Percentiles rank a stretch among this genome's conserved stretches.
These are phyloP conservation scores for Pseudogymnoascus verrucosus DNA, from an alignment of 2,329 filamentous ascomycete species.

Conservation along the genomic window DNA sequence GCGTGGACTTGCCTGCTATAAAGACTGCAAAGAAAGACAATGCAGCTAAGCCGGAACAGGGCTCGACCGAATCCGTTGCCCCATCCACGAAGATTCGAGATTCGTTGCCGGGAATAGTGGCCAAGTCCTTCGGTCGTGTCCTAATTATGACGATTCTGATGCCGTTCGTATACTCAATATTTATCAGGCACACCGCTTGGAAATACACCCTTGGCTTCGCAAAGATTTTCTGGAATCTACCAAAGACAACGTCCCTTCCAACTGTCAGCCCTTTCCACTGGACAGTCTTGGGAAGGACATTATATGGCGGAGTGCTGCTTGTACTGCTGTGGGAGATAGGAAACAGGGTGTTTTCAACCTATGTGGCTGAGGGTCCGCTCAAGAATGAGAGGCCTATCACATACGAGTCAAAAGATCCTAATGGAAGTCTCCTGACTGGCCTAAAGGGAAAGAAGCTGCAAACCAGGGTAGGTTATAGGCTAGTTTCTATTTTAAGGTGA, in stretches of 20 bases:
- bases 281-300: constrained; percentile 47
- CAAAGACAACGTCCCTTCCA: constrained; percentile 59
- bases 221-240: constrained; percentile 66
- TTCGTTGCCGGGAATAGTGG: neutral
- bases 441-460: constrained; percentile 75
- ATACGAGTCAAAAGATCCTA: constrained; percentile 79
- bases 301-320: constrained; percentile 58
- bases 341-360: constrained; percentile 71
- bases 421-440: constrained; percentile 78
- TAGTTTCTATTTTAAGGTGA: neutral
- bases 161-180: constrained; percentile 51
- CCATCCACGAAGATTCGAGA: constrained; percentile 32
- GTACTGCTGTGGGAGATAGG: constrained; percentile 67
- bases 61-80: constrained; percentile 23
- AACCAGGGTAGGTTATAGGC: constrained; percentile 48
- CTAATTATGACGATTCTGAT: constrained; percentile 36
- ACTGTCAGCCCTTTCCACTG: constrained; percentile 49
- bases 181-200: constrained; percentile 60
- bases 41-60: constrained; percentile 1
- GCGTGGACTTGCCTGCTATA: constrained; percentile 34
- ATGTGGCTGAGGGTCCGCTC: constrained; percentile 70
- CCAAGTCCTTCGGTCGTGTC: constrained; percentile 24
- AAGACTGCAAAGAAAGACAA: constrained; percentile 25
- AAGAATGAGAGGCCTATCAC: constrained; percentile 83
- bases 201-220: constrained; percentile 61